A percentile compares a stretch with the other conserved stretches of the same genome.
Conservation (phyloP, 169 alveolate genomes). For the Eimeria sp. region DNA sequence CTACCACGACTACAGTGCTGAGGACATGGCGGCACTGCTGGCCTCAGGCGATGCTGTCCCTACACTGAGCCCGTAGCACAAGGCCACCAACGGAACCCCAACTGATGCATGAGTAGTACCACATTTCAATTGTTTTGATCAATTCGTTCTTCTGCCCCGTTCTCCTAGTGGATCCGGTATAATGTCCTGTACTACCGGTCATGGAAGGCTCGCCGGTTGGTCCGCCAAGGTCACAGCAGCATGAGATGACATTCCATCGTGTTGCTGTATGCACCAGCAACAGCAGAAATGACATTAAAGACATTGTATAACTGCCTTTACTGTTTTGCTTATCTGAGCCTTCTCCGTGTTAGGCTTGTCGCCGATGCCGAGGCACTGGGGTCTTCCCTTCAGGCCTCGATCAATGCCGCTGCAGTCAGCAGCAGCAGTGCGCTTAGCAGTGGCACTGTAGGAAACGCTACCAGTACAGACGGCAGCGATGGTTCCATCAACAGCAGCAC, state of each 20-base stretch:
- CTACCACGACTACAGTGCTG: neutral
- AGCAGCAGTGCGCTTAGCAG: conserved; percentile 31
- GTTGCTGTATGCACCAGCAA: conserved; percentile 10
- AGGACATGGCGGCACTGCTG: neutral
- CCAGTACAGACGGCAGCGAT: neutral
- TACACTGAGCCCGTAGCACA: neutral
- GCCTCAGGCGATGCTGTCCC: neutral
- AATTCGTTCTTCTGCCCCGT: neutral
- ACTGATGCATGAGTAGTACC: neutral
- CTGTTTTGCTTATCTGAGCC: neutral
- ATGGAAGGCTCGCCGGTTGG: neutral
- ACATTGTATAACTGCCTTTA: neutral
- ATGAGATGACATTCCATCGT: neutral
- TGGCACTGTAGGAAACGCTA: neutral
- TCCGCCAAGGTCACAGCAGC: conserved; percentile 8
- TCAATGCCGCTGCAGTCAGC: neutral
- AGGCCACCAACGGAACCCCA: neutral
- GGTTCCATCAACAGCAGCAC: neutral
- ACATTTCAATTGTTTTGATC: neutral
- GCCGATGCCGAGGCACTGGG: neutral
- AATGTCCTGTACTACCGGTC: neutral
- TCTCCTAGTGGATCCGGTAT: neutral
- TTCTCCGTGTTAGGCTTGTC: neutral
- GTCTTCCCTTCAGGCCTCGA: conserved; percentile 16
- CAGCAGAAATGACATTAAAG: neutral